phyloP scores from a whole-genome alignment of 495 filamentous ascomycete genomes.

The Aspergillus coremiiformis region DNA sequence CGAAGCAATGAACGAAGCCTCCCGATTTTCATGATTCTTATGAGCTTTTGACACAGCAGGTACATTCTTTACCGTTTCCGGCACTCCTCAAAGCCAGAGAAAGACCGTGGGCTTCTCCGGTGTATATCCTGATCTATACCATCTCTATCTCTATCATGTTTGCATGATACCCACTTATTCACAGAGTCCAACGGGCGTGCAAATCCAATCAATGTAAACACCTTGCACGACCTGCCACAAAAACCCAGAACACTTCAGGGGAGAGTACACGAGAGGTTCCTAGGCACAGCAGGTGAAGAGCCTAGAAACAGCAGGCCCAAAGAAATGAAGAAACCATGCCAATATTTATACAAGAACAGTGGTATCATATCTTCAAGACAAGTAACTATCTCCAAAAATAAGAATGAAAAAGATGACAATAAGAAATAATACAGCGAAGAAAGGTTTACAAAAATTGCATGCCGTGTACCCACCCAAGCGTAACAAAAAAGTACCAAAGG shows the following conservation, averaged over 20 bases:
- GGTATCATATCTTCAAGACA: constrained; percentile 16
- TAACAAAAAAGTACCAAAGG: constrained; percentile 3
- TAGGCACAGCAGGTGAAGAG: neutral
- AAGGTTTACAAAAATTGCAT: neutral
- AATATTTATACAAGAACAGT: constrained; percentile 11
- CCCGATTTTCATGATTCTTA: constrained; percentile 34
- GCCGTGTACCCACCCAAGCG: constrained; percentile 1
- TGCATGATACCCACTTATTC: constrained; percentile 11
- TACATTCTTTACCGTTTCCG: neutral
- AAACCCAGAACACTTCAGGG: neutral
- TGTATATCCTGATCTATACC: neutral
- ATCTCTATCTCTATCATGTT: constrained; percentile 2
- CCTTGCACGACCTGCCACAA: neutral
- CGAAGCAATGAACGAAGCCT: constrained; percentile 72
- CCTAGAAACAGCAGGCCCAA: neutral
- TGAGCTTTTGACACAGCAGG: neutral
- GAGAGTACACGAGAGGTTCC: neutral
- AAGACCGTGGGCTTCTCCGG: neutral
- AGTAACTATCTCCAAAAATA: constrained; percentile 1
- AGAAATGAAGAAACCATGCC: neutral
- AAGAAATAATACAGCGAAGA: neutral
- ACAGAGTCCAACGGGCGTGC: neutral
- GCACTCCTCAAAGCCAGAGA: neutral
- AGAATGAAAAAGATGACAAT: neutral
- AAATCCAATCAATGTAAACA: neutral